These are phyloP conservation scores for Cladorrhinum sp. DNA, from an alignment of 2,329 filamentous ascomycete species.

Conservation along the genomic window DNA sequence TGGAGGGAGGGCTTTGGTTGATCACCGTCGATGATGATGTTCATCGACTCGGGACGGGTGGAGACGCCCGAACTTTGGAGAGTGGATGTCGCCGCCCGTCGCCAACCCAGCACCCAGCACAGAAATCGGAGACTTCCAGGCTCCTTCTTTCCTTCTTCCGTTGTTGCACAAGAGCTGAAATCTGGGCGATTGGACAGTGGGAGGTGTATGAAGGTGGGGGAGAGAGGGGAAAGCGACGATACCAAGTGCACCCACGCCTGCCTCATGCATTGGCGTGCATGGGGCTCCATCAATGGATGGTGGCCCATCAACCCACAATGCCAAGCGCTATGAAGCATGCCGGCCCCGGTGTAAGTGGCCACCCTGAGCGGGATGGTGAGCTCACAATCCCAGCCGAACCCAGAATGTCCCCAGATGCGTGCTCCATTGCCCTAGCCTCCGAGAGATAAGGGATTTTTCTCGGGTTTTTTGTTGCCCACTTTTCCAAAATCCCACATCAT, in stretches of 20 bases:
- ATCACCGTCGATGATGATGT: neutral
- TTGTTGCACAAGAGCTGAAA: neutral
- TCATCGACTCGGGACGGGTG: neutral
- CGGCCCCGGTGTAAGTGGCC: constrained; percentile 12
- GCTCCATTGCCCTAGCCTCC: constrained; percentile 9
- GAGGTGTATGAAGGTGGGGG: neutral
- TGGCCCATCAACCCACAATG: neutral
- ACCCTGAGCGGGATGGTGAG: constrained; percentile 4
- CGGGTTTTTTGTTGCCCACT: constrained; percentile 12
- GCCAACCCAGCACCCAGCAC: neutral
- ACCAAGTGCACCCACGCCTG: neutral
- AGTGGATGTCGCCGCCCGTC: constrained; percentile 7
- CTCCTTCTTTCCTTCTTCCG: neutral
- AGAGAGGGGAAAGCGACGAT: neutral
- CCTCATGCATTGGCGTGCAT: neutral
- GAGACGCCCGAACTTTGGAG: constrained; percentile 4
- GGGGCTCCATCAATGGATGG: neutral
- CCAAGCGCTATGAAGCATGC: constrained; percentile 7
- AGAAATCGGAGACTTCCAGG: neutral
- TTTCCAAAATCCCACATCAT: constrained; percentile 8
- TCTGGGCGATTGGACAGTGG: neutral
- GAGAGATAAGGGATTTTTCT: constrained; percentile 27
- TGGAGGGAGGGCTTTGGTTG: neutral
- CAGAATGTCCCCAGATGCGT: neutral
- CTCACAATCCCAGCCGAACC: constrained; percentile 7